Conservation (phyloP, 2,329 filamentous ascomycete species). For the Paecilomyces sp. region DNA sequence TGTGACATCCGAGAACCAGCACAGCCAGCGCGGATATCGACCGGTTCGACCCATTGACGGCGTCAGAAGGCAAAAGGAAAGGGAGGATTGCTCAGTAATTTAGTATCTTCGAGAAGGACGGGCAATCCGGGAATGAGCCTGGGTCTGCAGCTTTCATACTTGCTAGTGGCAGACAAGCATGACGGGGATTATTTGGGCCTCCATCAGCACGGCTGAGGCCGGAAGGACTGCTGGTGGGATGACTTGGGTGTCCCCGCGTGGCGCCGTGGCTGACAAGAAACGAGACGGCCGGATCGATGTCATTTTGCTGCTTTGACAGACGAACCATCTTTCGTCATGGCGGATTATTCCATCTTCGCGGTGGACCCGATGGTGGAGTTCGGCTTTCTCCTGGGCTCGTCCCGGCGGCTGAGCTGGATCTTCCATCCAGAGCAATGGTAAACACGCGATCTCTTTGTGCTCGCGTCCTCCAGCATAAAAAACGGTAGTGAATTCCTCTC, state of each 20-base stretch:
- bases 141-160: background rate
- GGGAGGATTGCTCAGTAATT: background rate
- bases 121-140: background rate
- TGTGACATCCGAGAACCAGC: background rate
- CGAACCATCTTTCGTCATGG: background rate
- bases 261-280: slow-evolving; percentile 1
- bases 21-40: background rate
- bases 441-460: background rate
- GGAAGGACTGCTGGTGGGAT: background rate
- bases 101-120: background rate
- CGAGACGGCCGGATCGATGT: background rate
- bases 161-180: background rate
- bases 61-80: background rate
- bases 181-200: background rate
- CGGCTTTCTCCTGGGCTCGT: background rate
- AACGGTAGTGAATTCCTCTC: background rate
- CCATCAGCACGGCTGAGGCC: background rate
- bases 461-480: background rate
- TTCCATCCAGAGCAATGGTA: background rate
- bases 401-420: background rate
- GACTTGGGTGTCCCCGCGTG: background rate
- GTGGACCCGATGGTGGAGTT: background rate
- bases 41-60: background rate
- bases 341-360: background rate
- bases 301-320: background rate